A percentile compares a stretch with the other conserved stretches of the same genome.
Evolutionary conservation across 495 filamentous ascomycete species (phyloP).

Genomic region (Filosporella fistucella): DNA sequence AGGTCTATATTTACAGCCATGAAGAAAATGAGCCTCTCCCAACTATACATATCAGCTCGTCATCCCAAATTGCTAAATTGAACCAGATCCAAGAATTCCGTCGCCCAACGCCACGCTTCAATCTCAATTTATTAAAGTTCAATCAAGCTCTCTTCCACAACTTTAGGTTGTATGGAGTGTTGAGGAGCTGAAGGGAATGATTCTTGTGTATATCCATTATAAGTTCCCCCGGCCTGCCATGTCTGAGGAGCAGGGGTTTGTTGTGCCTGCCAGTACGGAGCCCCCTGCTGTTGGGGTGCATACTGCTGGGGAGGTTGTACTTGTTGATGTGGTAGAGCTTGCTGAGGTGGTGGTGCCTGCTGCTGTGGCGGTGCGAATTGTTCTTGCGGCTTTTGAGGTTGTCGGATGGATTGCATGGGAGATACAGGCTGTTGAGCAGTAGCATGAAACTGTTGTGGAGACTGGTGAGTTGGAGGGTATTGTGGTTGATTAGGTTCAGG

Average conservation of each 20-base stretch:
- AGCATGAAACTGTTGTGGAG: constrained; percentile 28
- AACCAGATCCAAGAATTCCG: no score
- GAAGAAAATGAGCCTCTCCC: no score
- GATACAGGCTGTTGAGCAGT: constrained; percentile 16
- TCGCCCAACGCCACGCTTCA: constrained; percentile 15
- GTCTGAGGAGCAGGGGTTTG: constrained; percentile 36
- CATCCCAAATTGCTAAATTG: no score
- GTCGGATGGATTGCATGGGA: constrained; percentile 27
- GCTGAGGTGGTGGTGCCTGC: constrained; percentile 12
- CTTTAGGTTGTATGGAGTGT: constrained; percentile 53
- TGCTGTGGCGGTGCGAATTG: constrained; percentile 10
- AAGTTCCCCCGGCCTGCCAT: constrained; percentile 39
- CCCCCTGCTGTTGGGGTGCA: constrained; percentile 15
- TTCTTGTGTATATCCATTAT: constrained; percentile 57
- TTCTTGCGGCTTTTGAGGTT: constrained; percentile 14
- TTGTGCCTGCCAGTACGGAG: constrained; percentile 31
- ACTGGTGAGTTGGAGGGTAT: constrained; percentile 21
- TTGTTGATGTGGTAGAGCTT: constrained; percentile 1
- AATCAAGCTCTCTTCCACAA: constrained; percentile 87
- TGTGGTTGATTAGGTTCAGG: constrained; percentile 14
- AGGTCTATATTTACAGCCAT: no score
- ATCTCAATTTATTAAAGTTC: constrained; percentile 55
- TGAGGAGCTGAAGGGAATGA: constrained; percentile 62
- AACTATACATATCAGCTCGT: no score
- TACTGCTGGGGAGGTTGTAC: constrained; percentile 1